Base-by-base conservation (phyloP, 2,329 filamentous ascomycete genomes). In the Sporothrix inflata region DNA sequence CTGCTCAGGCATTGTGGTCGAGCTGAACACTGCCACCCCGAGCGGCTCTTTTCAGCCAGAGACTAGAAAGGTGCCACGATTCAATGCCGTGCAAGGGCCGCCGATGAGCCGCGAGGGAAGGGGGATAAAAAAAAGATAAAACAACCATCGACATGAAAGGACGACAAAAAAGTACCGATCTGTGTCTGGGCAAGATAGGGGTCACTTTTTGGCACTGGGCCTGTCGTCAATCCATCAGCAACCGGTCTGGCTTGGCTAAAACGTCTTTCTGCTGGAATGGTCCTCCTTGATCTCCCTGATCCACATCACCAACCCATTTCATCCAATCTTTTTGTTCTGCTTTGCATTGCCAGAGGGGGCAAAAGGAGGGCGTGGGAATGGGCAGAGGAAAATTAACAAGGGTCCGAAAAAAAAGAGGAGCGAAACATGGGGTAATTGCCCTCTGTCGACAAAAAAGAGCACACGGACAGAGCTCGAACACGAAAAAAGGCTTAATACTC, bases 221-320 rank as follows among this genome's bases (percentile, higher is more conserved):
- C 63, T 66, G 27, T 53, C 21, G 21, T 27, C 16, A 49, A 49
- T 21, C 47, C 47, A 21, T n/a, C 53, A 60, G 19, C 53, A 40
- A 30, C 38, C 30, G 38, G 19, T 27, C 27, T 57, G 68, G 53
- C 68, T 70, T 61, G 68, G 68, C 68, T 61, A 49, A 70, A 70
- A 70, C 68, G 68, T 57, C 30, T n/a, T n/a, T n/a, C 30, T 69
- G 47, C 65, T 53, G 30, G 65, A 38, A 24, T 16, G 65, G 45
- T 65, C 63, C 42, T 66, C 63, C 65, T 53, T 68, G 67, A 57
- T 69, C 67, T 45, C 66, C 66, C 30, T 51, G 45, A 51, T 68
- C 65, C 65, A 68, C 45, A 53, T 68, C 65, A 34, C 47, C 27
- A 34, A 4, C 12, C 34, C 19, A 49, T 67, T 68, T 68, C 34